A percentile compares a stretch with the other conserved stretches of the same genome.
phyloP scores from a whole-genome alignment of 116 monocot genomes.

The Zostera marina region DNA sequence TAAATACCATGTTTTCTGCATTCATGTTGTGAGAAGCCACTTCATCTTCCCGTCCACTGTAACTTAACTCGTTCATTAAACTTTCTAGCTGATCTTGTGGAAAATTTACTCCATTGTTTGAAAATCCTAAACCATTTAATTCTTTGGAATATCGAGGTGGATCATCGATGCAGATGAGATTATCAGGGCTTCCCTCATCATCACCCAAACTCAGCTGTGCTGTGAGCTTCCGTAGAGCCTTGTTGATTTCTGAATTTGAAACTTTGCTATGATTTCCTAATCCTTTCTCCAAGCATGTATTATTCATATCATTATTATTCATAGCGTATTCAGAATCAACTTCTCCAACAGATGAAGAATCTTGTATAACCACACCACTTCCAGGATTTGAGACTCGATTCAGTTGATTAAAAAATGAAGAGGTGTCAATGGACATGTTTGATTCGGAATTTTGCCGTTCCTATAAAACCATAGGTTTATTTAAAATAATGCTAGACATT shows the following conservation, averaged over 20 bases:
- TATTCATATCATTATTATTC: slow-evolving; percentile 8
- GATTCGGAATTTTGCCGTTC: slow-evolving; percentile 33
- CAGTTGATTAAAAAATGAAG: slow-evolving; percentile 9
- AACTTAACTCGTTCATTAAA: slow-evolving; percentile 1
- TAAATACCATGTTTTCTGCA: too few relatives aligned
- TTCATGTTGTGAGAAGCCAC: too few relatives aligned
- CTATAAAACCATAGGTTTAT: slow-evolving; percentile 12
- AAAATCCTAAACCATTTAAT: slow-evolving; percentile 4
- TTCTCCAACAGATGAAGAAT: slow-evolving; percentile 22
- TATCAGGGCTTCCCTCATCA: slow-evolving; percentile 21
- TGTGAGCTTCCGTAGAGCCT: slow-evolving; percentile 37
- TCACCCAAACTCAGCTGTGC: slow-evolving; percentile 68
- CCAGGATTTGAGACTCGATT: slow-evolving; percentile 6
- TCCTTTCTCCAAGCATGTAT: slow-evolving; percentile 4
- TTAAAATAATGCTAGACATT: neutral
- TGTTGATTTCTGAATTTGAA: slow-evolving; percentile 20
- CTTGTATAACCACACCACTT: slow-evolving; percentile 6
- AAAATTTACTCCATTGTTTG: too few relatives aligned
- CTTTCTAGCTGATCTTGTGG: neutral
- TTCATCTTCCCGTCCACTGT: neutral
- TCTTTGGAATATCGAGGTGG: slow-evolving; percentile 9
- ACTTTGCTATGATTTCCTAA: slow-evolving; percentile 11
- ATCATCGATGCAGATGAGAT: slow-evolving; percentile 15
- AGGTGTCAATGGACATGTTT: slow-evolving; percentile 18
- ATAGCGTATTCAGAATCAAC: slow-evolving; percentile 31